Evolutionary conservation across 345 rosid genomes (phyloP), one percentile per base, ranked within the genome.

Genomic region (Laguncularia racemosa): DNA sequence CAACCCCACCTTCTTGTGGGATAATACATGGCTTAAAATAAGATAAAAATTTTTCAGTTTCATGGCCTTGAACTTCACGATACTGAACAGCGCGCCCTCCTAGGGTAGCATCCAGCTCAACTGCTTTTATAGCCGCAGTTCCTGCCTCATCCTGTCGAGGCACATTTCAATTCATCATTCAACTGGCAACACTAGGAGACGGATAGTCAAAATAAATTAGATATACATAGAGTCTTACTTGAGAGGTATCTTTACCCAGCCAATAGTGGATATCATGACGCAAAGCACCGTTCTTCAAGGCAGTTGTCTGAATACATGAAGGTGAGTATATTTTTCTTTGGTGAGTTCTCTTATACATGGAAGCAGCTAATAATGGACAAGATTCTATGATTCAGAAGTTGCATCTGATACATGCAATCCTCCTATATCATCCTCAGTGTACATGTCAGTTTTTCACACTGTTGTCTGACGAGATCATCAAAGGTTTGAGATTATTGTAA

Each of bases 1-100:
- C 96, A 67, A 93, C 71, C 74, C 99, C 99, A 14, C 99, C 99
- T 67, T 89, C 97, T 69, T 87, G 65, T 18, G 99, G 99, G 66
- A 93, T 79, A 56, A 93, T 82, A 61, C 99, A 93, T 19, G 99
- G 99, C 69, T 85, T 93, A 70, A 93, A 93, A 71, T 85, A 89
- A 19, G 99, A 81, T 77, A 93, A 83, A 71, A 93, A 93, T 74
- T 85, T 87, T 67, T 89, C 96, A 68, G 99, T 85, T 66, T 93
- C 99, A 75, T 89, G 85, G 62, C 99, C 92, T 74, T 93, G 99
- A 76, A 87, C 66, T 82, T 93, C 97, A 61, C 99, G 76, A 71
- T 93, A 79, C 69, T 89, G 99, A 61, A 93, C 97, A 56, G 99
- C 97, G 54, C 97, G 96, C 55, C 99, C 99, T 68, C 99, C 99